Base-by-base conservation (phyloP, 148 eudicot species). In the Vaccinium corymbosum region DNA sequence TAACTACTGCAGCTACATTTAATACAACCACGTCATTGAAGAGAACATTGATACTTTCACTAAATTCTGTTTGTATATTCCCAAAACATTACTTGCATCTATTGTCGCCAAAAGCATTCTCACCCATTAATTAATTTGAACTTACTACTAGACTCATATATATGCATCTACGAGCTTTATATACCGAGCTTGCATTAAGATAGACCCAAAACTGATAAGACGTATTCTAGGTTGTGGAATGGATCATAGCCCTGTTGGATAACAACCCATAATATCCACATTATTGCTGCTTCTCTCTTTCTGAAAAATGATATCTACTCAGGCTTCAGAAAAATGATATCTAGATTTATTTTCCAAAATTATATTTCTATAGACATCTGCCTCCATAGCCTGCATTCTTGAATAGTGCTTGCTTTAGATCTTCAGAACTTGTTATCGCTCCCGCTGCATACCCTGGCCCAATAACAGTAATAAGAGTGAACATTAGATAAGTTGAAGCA, bases 301-400 rank as follows among this genome's bases (percentile, higher is more conserved):
- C 10, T 42, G 38, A 57, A 80, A 3, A 22, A 53, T 7, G n/a
- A 78, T n/a, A 78, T 27, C 22, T 53, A 27, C n/a, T 27, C 14
- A 35, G 62, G 61, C 42, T 53, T 52, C 20, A 20, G 35, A 32
- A 32, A 32, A 32, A 32, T 32, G 35, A 32, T 32, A 32, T 62
- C 22, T 25, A 83, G 59, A 61, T 62, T 50, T 61, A 62, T 49
- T 76, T 77, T 56, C 25, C 66, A 51, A 2, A 32, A 32, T 78
- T 22, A 38, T 48, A 12, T 7, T 53, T 75, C 85, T 86, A 91
- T 68, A 82, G 80, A 74, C 86, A 91, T 85, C 87, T 85, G 78
- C 91, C 89, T 76, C 90, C 90, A 77, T 89, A 88, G 50, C 91
- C 90, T 59, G 93, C 91, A 85, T 84, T 91, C 84, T 81, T 85